Evolutionary conservation across 2,329 filamentous ascomycete species (phyloP).

Genomic region (Diaporthe citri): DNA sequence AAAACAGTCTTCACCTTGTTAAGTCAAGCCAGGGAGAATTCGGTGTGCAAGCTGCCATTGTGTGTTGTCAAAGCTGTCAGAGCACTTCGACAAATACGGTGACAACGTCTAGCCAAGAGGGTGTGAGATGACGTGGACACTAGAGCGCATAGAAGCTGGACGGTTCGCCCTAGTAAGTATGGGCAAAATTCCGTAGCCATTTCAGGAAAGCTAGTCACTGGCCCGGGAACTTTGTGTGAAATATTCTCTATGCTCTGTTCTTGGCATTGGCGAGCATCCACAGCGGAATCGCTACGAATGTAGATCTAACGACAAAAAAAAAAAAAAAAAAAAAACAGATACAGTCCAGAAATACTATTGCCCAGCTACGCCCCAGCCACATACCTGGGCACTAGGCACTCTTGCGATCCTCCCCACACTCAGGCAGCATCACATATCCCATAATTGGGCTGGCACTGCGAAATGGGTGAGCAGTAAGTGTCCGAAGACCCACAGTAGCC

Average conservation of each 20-base stretch:
- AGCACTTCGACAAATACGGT: not conserved
- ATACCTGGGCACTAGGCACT: no score
- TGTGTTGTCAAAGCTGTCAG: not conserved
- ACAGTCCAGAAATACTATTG: not conserved
- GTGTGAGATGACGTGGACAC: not conserved
- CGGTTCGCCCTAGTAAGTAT: not conserved
- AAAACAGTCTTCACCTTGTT: not conserved
- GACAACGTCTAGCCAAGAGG: not conserved
- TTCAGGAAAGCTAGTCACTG: not conserved
- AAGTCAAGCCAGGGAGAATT: not conserved
- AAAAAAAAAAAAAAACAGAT: no score
- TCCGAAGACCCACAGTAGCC: slow-evolving; percentile 30
- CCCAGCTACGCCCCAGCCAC: not conserved
- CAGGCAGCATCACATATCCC: slow-evolving; percentile 29
- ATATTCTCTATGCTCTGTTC: not conserved
- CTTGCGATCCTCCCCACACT: not conserved
- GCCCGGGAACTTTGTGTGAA: not conserved
- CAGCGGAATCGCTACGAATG: not conserved
- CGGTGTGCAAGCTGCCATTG: not conserved
- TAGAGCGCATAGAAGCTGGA: not conserved
- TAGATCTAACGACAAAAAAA: no score
- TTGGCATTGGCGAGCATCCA: not conserved
- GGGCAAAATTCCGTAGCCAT: not conserved
- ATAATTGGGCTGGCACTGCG: slow-evolving; percentile 30
- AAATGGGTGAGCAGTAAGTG: slow-evolving; percentile 26